Percentiles rank a stretch among this genome's conserved stretches.
Evolutionary conservation across 2,329 filamentous ascomycete genomes (phyloP).

Genomic region (Byssochlamys sp.): DNA sequence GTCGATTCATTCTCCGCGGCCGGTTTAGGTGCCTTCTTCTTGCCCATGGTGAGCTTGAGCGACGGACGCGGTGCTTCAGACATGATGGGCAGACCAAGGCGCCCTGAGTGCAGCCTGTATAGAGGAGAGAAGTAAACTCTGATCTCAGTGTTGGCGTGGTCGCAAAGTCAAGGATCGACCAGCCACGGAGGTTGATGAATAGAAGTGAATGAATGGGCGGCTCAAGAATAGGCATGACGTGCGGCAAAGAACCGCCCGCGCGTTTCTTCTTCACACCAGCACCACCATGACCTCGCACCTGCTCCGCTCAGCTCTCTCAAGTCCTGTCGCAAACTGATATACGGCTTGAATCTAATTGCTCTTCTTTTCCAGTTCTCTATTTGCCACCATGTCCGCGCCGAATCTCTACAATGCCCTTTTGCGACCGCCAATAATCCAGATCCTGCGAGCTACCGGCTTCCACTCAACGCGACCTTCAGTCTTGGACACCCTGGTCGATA

Average conservation of each 20-base stretch:
- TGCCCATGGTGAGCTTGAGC: constrained; percentile 35
- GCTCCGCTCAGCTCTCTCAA: neutral
- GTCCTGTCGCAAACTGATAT: neutral
- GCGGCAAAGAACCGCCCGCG: neutral
- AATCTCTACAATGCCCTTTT: constrained; percentile 66
- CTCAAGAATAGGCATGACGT: neutral
- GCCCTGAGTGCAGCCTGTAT: neutral
- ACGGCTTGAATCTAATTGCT: neutral
- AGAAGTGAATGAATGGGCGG: constrained; percentile 2
- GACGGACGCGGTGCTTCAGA: constrained; percentile 25
- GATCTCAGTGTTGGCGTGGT: neutral
- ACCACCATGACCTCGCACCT: neutral
- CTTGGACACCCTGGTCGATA: constrained; percentile 76
- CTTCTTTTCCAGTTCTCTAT: neutral
- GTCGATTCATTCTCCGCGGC: constrained; percentile 8
- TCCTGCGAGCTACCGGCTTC: constrained; percentile 83
- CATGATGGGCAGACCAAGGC: constrained; percentile 17
- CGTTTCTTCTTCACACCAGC: neutral
- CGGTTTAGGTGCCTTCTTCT: constrained; percentile 22
- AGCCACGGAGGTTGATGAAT: neutral
- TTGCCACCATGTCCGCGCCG: constrained; percentile 33
- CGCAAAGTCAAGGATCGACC: neutral
- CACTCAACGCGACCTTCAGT: constrained; percentile 72
- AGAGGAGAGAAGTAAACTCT: neutral
- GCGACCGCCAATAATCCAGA: constrained; percentile 78